phyloP scores from a whole-genome alignment of 169 alveolate species.

The Plasmodium vivax region DNA sequence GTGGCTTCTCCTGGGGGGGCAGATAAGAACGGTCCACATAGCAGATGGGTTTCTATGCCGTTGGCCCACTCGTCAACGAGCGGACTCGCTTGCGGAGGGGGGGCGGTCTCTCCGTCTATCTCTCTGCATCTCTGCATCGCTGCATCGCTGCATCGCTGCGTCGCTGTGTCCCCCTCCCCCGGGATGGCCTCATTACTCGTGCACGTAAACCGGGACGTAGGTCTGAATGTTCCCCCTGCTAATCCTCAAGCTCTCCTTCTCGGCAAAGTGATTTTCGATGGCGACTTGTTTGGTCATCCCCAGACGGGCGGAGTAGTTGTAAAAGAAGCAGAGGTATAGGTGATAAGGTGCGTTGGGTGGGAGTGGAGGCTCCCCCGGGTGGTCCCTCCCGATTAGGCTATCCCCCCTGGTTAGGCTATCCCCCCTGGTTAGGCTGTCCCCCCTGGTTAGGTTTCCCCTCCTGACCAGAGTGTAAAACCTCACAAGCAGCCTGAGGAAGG shows the following conservation, averaged over 20 bases:
- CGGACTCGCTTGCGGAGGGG: neutral
- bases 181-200: slow-evolving; percentile 12
- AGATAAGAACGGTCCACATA: neutral
- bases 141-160: too few relatives aligned
- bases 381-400: neutral
- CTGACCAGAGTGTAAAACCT: neutral
- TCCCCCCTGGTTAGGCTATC: neutral
- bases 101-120: too few relatives aligned
- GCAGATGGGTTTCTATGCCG: neutral
- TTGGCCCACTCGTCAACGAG: neutral
- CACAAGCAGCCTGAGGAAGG: neutral
- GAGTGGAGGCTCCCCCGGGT: neutral
- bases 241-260: slow-evolving; percentile 10
- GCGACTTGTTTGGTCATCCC: slow-evolving; percentile 1
- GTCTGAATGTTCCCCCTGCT: slow-evolving; percentile 35
- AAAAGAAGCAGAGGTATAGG: slow-evolving; percentile 15
- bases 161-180: neutral
- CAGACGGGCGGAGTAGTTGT: slow-evolving; percentile 24
- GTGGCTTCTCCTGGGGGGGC: slow-evolving; percentile 2
- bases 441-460: neutral
- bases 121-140: too few relatives aligned
- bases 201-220: slow-evolving; percentile 3
- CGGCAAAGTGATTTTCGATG: slow-evolving; percentile 2
- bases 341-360: slow-evolving; percentile 2
- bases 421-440: neutral